These are phyloP conservation scores for Coemansia sp. DNA, from an alignment of 192 early-diverging fungal genomes.

Conservation along the genomic window DNA sequence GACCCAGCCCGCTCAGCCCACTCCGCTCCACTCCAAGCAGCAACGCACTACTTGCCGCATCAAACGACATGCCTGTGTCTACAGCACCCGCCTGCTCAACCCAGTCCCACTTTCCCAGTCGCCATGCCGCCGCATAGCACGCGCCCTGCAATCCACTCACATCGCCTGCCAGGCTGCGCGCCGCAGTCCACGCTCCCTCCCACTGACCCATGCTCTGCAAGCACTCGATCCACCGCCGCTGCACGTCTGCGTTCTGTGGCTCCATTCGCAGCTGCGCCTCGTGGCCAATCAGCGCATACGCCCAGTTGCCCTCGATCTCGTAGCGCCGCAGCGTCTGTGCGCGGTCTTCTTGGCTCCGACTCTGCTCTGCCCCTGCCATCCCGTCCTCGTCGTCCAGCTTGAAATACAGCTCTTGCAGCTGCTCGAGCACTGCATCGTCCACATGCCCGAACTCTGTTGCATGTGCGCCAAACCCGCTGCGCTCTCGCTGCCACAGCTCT, in stretches of 20 bases:
- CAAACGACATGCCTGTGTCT: conserved; percentile 14
- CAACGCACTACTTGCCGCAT: conserved; percentile 33
- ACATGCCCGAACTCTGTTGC: conserved; percentile 37
- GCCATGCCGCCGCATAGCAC: conserved; percentile 51
- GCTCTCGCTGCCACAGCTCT: conserved; percentile 33
- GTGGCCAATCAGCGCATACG: conserved; percentile 53
- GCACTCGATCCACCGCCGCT: conserved; percentile 45
- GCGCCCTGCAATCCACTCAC: conserved; percentile 25
- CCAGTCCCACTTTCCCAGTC: conserved; percentile 53
- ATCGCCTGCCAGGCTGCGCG: conserved; percentile 23
- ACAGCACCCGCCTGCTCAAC: conserved; percentile 6
- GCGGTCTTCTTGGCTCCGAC: conserved; percentile 35
- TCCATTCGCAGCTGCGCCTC: conserved; percentile 43
- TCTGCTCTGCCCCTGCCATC: conserved; percentile 38
- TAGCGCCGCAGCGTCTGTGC: conserved; percentile 35
- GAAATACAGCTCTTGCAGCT: conserved; percentile 49
- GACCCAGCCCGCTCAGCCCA: conserved; percentile 5
- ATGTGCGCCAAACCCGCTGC: conserved; percentile 16
- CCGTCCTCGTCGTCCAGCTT: conserved; percentile 49
- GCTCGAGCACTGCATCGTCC: conserved; percentile 29
- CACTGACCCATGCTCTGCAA: conserved; percentile 56
- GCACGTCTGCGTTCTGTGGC: conserved; percentile 30
- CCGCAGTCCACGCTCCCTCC: conserved; percentile 52
- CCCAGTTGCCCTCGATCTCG: conserved; percentile 55
- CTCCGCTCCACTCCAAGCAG: conserved; percentile 8